These are phyloP conservation scores for Collybia sordida DNA, from an alignment of 768 basidiomycete genomes.

Conservation along the genomic window DNA sequence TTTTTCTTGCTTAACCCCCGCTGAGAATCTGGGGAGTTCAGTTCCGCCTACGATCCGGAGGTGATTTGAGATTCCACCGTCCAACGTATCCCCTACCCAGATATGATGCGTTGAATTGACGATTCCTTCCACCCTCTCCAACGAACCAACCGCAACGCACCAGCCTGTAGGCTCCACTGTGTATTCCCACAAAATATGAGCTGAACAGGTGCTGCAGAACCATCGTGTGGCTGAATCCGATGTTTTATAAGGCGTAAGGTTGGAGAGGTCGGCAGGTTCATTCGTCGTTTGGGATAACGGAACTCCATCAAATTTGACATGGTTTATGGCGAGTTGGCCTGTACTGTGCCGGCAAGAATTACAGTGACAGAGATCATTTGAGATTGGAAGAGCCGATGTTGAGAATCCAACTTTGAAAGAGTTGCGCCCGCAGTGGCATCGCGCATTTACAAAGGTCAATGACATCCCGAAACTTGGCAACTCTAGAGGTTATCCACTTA, in stretches of 20 bases:
- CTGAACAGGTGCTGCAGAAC: conserved; percentile 17
- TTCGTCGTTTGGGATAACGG: conserved; percentile 8
- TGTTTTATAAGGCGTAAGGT: conserved; percentile 13
- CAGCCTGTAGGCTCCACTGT: conserved; percentile 2
- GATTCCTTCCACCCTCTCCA: conserved; percentile 13
- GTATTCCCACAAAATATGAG: conserved; percentile 15
- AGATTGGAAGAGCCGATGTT: conserved; percentile 17
- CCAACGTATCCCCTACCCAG: conserved; percentile 16
- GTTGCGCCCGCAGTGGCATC: conserved; percentile 25
- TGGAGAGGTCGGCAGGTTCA: conserved; percentile 10
- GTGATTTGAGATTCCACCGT: conserved; percentile 17
- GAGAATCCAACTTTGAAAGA: conserved; percentile 17
- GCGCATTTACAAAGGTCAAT: conserved; percentile 21
- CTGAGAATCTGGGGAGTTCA: conserved; percentile 11
- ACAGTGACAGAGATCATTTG: conserved; percentile 25
- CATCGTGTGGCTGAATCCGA: conserved; percentile 10
- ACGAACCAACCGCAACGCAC: conserved; percentile 11
- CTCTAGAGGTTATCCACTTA: too few species aligned
- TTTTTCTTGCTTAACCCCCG: not conserved
- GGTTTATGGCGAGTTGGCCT: conserved; percentile 19
- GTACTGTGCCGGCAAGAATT: conserved; percentile 26
- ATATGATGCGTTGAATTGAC: conserved; percentile 9
- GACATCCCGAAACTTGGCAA: too few species aligned
- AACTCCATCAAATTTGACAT: conserved; percentile 11
- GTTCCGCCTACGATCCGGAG: conserved; percentile 8